These are phyloP conservation scores for Catenaria anguillulae DNA, from an alignment of 371 early-diverging fungal genomes.

Conservation along the genomic window DNA sequence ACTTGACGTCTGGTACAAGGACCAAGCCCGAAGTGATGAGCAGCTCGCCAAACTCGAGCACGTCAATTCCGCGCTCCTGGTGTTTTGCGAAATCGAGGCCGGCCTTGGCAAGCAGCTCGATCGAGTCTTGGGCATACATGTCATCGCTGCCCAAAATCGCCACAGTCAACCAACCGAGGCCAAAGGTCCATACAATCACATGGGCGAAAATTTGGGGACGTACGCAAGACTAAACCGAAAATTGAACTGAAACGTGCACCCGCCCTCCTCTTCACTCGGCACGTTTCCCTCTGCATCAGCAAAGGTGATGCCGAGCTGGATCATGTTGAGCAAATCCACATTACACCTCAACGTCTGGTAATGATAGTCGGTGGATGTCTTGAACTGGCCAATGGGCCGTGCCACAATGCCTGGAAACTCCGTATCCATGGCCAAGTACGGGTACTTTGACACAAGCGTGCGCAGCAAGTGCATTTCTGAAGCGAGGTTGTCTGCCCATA, in stretches of 20 bases:
- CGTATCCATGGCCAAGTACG: conserved; percentile 98
- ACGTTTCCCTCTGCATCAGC: conserved; percentile 84
- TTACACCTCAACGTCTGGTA: conserved; percentile 98
- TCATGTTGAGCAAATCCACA: conserved; percentile 95
- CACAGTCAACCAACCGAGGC: too few relatives aligned
- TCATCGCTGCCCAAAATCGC: conserved; percentile 46
- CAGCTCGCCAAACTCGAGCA: conserved; percentile 93
- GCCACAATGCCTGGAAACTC: conserved; percentile 99
- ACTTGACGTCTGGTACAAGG: conserved; percentile 78
- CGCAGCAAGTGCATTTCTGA: conserved; percentile 86
- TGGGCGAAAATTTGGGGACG: too few relatives aligned
- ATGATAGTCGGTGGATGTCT: conserved; percentile 87
- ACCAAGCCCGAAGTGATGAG: conserved; percentile 96
- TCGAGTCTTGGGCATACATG: conserved; percentile 99
- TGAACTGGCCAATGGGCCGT: conserved; percentile 93
- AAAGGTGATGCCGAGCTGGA: conserved; percentile 97
- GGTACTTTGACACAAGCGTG: conserved; percentile 79
- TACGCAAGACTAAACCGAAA: conserved; percentile 89
- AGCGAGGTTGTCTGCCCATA: conserved; percentile 96
- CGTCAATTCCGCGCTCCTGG: conserved; percentile 93
- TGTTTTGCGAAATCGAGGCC: conserved; percentile 98
- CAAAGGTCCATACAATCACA: too few relatives aligned
- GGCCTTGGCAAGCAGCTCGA: conserved; percentile 89
- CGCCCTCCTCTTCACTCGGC: conserved; percentile 68
- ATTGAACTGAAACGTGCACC: conserved; percentile 99